These are phyloP conservation scores for Lactarius tabidus DNA, from an alignment of 768 basidiomycete species.

Conservation along the genomic window DNA sequence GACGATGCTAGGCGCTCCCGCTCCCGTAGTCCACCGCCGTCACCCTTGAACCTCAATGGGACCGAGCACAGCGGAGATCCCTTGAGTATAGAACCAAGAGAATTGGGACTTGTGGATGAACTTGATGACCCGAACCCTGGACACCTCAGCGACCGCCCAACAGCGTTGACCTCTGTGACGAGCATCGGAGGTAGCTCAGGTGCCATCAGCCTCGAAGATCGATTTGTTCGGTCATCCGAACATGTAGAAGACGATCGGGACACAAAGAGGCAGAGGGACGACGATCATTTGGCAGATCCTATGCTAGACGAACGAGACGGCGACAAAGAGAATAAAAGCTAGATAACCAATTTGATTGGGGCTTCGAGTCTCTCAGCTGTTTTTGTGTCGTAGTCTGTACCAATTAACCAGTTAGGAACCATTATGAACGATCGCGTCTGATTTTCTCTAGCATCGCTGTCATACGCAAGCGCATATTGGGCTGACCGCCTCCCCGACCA, in stretches of 20 bases:
- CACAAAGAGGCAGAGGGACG: slow-evolving; percentile 23
- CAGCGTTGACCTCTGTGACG: slow-evolving; percentile 63
- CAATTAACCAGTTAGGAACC: background rate
- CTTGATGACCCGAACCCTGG: slow-evolving; percentile 81
- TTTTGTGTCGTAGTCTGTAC: background rate
- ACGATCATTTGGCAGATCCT: slow-evolving; percentile 18
- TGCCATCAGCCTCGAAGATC: slow-evolving; percentile 51
- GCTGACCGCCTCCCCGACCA: slow-evolving; percentile 52
- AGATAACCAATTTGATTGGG: slow-evolving; percentile 6
- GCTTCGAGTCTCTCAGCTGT: background rate
- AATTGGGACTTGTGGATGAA: slow-evolving; percentile 78
- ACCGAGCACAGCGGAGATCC: slow-evolving; percentile 35
- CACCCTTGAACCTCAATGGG: slow-evolving; percentile 54
- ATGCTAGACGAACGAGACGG: slow-evolving; percentile 36
- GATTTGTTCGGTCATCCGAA: slow-evolving; percentile 52
- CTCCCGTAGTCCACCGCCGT: slow-evolving; percentile 75
- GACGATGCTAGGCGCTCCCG: slow-evolving; percentile 76
- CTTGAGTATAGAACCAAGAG: slow-evolving; percentile 40
- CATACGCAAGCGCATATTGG: slow-evolving; percentile 88
- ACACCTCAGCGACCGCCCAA: slow-evolving; percentile 79
- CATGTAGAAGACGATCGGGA: slow-evolving; percentile 17
- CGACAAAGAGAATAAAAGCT: slow-evolving; percentile 53
- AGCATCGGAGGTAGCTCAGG: slow-evolving; percentile 41
- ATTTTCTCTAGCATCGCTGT: slow-evolving; percentile 83
- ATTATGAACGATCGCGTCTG: slow-evolving; percentile 50